Percentiles rank a stretch among this genome's conserved stretches.
Conservation (phyloP, 2,329 filamentous ascomycete genomes). For the Ophiosphaerella narmari region DNA sequence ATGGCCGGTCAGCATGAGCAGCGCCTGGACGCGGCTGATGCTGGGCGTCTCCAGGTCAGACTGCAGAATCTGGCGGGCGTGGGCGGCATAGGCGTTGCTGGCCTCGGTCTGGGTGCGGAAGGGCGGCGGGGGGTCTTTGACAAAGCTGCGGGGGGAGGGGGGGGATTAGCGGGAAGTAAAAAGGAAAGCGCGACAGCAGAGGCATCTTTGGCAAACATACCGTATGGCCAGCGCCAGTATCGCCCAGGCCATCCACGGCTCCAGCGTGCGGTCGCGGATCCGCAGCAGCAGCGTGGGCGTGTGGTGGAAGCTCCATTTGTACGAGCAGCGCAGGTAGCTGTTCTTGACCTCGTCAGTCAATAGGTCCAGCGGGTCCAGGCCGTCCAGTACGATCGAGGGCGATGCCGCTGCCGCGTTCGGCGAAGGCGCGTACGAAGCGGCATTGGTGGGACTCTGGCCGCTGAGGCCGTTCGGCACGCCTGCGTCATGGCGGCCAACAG, state of each 20-base stretch:
- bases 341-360: constrained; percentile 50
- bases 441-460: constrained; percentile 21
- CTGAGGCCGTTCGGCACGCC: constrained; percentile 28
- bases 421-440: constrained; percentile 17
- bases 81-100: constrained; percentile 49
- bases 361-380: constrained; percentile 45
- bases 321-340: constrained; percentile 47
- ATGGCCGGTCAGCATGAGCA: constrained; percentile 52
- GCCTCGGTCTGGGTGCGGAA: constrained; percentile 46
- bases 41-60: constrained; percentile 47
- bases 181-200: too few species aligned
- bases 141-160: constrained; percentile 41
- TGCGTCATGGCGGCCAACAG: constrained; percentile 25
- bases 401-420: constrained; percentile 32
- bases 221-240: constrained; percentile 48
- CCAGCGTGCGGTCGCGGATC: constrained; percentile 45
- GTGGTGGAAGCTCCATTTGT: constrained; percentile 52
- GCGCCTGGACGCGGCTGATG: constrained; percentile 46
- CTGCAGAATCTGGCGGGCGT: constrained; percentile 48
- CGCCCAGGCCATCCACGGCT: constrained; percentile 49
- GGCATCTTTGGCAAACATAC: constrained; percentile 17
- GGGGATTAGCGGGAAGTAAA: too few species aligned
- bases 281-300: constrained; percentile 45
- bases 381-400: constrained; percentile 25
- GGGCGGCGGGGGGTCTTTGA: constrained; percentile 41